phyloP scores from a whole-genome alignment of 441 rosid species.

The Geranium incanum region DNA sequence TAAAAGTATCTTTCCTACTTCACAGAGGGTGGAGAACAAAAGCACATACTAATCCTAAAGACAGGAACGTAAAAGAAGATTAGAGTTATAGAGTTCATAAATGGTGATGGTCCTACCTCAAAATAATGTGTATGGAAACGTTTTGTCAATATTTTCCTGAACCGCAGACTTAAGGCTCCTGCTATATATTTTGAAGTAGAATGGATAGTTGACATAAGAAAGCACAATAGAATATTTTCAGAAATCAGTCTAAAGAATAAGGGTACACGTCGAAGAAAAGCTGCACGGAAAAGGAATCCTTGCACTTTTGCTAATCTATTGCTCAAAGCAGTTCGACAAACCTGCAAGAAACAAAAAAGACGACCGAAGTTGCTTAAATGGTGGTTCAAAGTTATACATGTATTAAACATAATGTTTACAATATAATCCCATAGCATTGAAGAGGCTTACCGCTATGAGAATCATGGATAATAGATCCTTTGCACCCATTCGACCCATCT shows the following conservation, averaged over 20 bases:
- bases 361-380: neutral
- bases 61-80: neutral
- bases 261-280: slow-evolving; percentile 88
- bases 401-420: neutral
- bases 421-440: neutral
- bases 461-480: slow-evolving; percentile 74
- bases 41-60: neutral
- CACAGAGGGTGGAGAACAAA: neutral
- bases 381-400: neutral
- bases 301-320: slow-evolving; percentile 97
- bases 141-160: slow-evolving; percentile 88
- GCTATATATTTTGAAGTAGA: slow-evolving; percentile 90
- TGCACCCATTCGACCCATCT: slow-evolving; percentile 85
- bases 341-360: slow-evolving; percentile 40
- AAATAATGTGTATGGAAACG: slow-evolving; percentile 84
- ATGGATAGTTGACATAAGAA: slow-evolving; percentile 77
- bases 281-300: slow-evolving; percentile 93
- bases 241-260: slow-evolving; percentile 78
- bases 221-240: slow-evolving; percentile 86
- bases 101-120: slow-evolving; percentile 42
- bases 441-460: slow-evolving; percentile 64
- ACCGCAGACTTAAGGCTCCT: slow-evolving; percentile 77
- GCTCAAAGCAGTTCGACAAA: slow-evolving; percentile 80
- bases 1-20: neutral
- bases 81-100: neutral